Base-by-base conservation (phyloP, 176 grass and related monocot genomes). In the Aegilops umbellulata region DNA sequence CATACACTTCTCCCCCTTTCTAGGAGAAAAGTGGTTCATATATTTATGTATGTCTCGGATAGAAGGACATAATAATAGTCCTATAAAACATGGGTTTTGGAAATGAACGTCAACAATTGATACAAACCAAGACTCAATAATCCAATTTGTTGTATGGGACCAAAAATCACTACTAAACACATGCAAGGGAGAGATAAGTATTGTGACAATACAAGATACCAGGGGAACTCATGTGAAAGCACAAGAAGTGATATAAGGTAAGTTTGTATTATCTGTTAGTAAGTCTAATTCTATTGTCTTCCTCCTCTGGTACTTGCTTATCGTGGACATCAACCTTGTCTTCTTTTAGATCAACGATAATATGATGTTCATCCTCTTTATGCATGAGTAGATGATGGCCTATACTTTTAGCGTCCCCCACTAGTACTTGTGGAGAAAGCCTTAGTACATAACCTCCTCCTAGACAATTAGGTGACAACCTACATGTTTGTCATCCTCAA, bases 231-330 rank as follows among this genome's bases (percentile, higher is more conserved):
- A 2, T 58, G 46, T 36, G 30, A 25, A 71, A 82, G 35, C 30
- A 35, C 65, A 58, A 70, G 30, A 69, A 57, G 65, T 70, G 29
- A 68, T 46, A 58, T 22, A 51, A 38, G 65, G 65, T 82, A 82
- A 82, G 44, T 29, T 53, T 80, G 9, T 69, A 24, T 16, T 1
- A 23, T 67, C 19, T 19, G 34, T 68, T 81, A 23, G 63, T 6
- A 51, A 23, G 20, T 34, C 11, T 23, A 41, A 71, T 71, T 71
- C 20, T 20, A 5, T 39, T 10, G 10, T 10, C 20, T 11, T 69
- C 67, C 31, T n/a, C 19, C 67, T 20, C 17, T 68, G 7, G 30
- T 14, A 44, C 8, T 69, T 38, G 1, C 10, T 44, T 44, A 44
- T 44, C 11, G 0, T 44, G 42, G 42, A 44, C 42, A 44, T 44